phyloP scores from a whole-genome alignment of 345 rosid genomes.

The Hibiscus syriacus region DNA sequence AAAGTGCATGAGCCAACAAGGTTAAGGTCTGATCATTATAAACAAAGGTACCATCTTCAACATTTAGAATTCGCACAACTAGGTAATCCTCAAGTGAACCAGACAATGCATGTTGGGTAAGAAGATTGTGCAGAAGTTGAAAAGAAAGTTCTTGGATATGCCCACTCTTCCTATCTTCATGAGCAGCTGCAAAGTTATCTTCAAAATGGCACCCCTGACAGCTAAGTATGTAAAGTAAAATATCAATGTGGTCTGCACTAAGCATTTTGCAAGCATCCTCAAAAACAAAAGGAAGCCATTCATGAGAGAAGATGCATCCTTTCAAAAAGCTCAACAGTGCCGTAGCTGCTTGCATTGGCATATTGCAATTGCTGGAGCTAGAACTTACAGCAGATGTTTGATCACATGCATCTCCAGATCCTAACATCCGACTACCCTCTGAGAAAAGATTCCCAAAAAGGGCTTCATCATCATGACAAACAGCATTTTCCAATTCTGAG shows the following conservation, averaged over 20 bases:
- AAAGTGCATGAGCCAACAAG: constrained; percentile 63
- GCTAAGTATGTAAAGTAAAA: constrained; percentile 58
- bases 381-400: constrained; percentile 49
- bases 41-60: constrained; percentile 54
- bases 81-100: constrained; percentile 69
- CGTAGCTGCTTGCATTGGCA: constrained; percentile 71
- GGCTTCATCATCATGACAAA: constrained; percentile 91
- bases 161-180: constrained; percentile 51
- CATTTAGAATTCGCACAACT: constrained; percentile 55
- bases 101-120: constrained; percentile 50
- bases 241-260: constrained; percentile 56
- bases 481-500: constrained; percentile 63
- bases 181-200: constrained; percentile 36
- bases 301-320: constrained; percentile 58
- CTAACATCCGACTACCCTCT: constrained; percentile 68
- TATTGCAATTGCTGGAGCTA: constrained; percentile 45
- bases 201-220: constrained; percentile 36
- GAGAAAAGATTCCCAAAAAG: constrained; percentile 92
- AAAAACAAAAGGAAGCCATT: constrained; percentile 59
- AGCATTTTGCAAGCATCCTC: constrained; percentile 67
- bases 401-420: constrained; percentile 65
- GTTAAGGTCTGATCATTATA: constrained; percentile 70
- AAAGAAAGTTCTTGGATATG: constrained; percentile 55
- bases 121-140: constrained; percentile 64
- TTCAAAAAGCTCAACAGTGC: constrained; percentile 73